Evolutionary conservation across 108 stramenopile species (phyloP).

Genomic region (Nitzschia sp.): DNA sequence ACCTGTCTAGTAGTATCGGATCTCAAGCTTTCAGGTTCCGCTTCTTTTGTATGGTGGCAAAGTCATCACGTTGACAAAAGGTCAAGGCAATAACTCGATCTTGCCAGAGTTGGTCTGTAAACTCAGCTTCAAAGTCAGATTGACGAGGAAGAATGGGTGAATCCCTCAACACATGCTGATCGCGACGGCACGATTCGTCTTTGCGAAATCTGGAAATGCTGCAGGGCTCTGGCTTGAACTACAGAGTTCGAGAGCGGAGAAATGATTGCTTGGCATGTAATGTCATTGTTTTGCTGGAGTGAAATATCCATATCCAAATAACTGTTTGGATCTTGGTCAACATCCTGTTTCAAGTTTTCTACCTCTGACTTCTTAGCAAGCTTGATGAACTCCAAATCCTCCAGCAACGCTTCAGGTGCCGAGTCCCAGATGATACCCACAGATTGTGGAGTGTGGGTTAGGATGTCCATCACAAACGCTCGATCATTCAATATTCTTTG

Average conservation of each 20-base stretch:
- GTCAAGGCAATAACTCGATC: conserved; percentile 35
- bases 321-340: conserved; percentile 10
- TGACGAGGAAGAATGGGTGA: too few species aligned
- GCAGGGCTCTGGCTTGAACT: conserved; percentile 30
- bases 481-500: conserved; percentile 13
- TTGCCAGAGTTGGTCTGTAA: too few species aligned
- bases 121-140: too few species aligned
- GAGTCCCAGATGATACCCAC: conserved; percentile 37
- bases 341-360: conserved; percentile 22
- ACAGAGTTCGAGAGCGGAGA: conserved; percentile 5
- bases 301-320: conserved; percentile 32
- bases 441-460: conserved; percentile 8
- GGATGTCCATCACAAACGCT: conserved; percentile 28
- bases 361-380: conserved; percentile 32
- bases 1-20: conserved; percentile 36
- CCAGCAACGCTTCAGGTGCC: conserved; percentile 4
- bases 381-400: conserved; percentile 24
- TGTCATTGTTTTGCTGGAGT: not conserved
- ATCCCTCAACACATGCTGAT: too few species aligned
- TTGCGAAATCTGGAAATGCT: conserved; percentile 6
- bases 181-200: conserved; percentile 16
- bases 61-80: conserved; percentile 36
- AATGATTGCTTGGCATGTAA: conserved; percentile 24
- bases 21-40: conserved; percentile 13
- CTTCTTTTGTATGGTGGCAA: conserved; percentile 21